A percentile compares a stretch with the other conserved stretches of the same genome.
phyloP scores from a whole-genome alignment of 768 basidiomycete genomes.

The Lentinula guzmanii region DNA sequence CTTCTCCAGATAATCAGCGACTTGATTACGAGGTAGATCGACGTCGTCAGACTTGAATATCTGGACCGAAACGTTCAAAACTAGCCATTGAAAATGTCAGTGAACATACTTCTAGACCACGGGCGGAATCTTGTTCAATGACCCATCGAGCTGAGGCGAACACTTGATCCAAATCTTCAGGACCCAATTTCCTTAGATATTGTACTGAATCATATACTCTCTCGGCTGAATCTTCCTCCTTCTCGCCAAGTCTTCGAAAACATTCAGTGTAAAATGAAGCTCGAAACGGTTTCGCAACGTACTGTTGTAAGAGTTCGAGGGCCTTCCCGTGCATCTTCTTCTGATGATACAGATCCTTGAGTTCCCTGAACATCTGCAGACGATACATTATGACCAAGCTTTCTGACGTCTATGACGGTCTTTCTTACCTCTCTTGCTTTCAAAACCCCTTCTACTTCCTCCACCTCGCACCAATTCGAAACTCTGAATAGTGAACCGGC shows the following conservation, averaged over 20 bases:
- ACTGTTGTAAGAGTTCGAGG: slow-evolving; percentile 80
- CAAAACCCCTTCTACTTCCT: slow-evolving; percentile 86
- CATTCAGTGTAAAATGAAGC: neutral
- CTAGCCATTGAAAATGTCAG: neutral
- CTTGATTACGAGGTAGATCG: slow-evolving; percentile 73
- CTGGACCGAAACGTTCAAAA: slow-evolving; percentile 29
- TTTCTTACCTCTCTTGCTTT: slow-evolving; percentile 66
- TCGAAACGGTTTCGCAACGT: slow-evolving; percentile 20
- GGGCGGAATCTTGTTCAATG: slow-evolving; percentile 63
- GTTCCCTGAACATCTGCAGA: slow-evolving; percentile 80
- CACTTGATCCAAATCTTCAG: slow-evolving; percentile 74
- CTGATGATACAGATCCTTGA: slow-evolving; percentile 87
- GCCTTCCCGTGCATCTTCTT: slow-evolving; percentile 96
- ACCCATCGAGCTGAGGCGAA: slow-evolving; percentile 84
- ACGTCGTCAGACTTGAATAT: slow-evolving; percentile 96
- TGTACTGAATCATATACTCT: slow-evolving; percentile 78
- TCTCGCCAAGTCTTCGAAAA: slow-evolving; percentile 62
- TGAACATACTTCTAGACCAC: slow-evolving; percentile 64
- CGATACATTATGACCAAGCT: neutral
- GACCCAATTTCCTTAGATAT: slow-evolving; percentile 88
- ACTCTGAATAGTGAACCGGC: slow-evolving; percentile 85
- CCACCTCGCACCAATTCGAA: slow-evolving; percentile 96
- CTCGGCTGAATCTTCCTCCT: slow-evolving; percentile 71
- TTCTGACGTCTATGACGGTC: neutral
- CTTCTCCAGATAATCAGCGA: slow-evolving; percentile 73